Evolutionary conservation across 2,329 filamentous ascomycete genomes (phyloP).

Genomic region (Fusarium protoensiforme): DNA sequence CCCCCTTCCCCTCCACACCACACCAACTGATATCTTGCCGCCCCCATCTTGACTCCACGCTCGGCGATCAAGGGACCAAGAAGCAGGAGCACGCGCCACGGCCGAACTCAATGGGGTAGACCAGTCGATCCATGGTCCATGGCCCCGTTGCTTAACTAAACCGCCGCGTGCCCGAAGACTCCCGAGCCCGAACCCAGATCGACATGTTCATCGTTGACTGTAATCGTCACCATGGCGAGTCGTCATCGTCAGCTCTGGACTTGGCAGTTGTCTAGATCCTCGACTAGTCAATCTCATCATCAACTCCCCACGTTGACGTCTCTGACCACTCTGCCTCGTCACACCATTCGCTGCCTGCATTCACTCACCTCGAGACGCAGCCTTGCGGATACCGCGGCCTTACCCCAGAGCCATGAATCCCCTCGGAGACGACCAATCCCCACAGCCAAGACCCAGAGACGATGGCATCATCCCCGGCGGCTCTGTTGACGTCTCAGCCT

Average conservation of each 20-base stretch:
- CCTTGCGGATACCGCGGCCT: slow-evolving; percentile 6
- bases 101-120: background rate
- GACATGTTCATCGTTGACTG: slow-evolving; percentile 12
- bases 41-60: slow-evolving; percentile 5
- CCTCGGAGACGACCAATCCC: background rate
- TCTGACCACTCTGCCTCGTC: slow-evolving; percentile 2
- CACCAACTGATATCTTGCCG: slow-evolving; percentile 13
- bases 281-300: background rate
- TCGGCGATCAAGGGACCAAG: slow-evolving; percentile 35
- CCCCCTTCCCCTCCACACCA: background rate
- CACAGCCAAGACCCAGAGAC: background rate
- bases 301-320: background rate
- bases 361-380: slow-evolving; percentile 24
- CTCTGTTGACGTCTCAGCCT: slow-evolving; percentile 19
- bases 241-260: background rate
- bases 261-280: slow-evolving; percentile 18
- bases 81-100: slow-evolving; percentile 26
- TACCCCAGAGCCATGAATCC: slow-evolving; percentile 5
- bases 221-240: slow-evolving; percentile 16
- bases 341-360: slow-evolving; percentile 28
- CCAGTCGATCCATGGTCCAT: slow-evolving; percentile 14
- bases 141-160: background rate
- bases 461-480: slow-evolving; percentile 33
- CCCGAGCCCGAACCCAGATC: background rate
- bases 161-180: background rate